Base-by-base conservation (phyloP, 176 grass and related monocot species). In the Elaeis guineensis region DNA sequence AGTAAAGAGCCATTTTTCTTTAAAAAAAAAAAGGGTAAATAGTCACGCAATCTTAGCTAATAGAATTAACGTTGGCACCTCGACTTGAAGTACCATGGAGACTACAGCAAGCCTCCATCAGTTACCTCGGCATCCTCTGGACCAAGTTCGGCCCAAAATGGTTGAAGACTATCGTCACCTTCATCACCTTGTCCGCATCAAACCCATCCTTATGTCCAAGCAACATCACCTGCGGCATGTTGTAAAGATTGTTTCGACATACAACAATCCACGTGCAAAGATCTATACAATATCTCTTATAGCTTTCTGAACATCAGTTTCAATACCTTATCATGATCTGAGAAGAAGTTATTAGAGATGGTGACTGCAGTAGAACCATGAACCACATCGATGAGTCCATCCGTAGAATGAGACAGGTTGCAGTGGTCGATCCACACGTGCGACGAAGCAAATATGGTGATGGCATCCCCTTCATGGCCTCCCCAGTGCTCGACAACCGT, bases 341-440 rank as follows among this genome's bases (percentile, higher is more conserved):
- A 44, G 60, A 62, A 62, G 29, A 18, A 49, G 29, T 20, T 44
- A 17, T 62, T 62, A 16, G 60, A 62, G n/a, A 62, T n/a, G 17
- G 60, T 62, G 29, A 62, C 60, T 2, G 19, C 7, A 14, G 26
- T 62, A 17, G 60, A 62, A 5, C 17, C 60, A 18, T 20, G 32
- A 17, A 44, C 44, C 6, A 22, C 60, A 14, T 62, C 60, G 16
- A 62, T 19, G 29, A 62, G 60, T 17, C 60, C 29, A 30, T 62
- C 60, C 60, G 26, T 30, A 2, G 29, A 62, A 30, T 30, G 26
- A 18, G 25, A 62, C 16, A 62, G 60, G 2, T 9, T 20, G 60
- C n/a, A 44, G 26, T 62, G 60, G 60, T 62, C 60, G 29, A 62
- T 18, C 60, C 60, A 62, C n/a, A 62, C 60, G 4, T 62, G 11